Evolutionary conservation across 1,139 yeast genomes (phyloP).

Genomic region (Lodderomyces pseudojiufengensis): DNA sequence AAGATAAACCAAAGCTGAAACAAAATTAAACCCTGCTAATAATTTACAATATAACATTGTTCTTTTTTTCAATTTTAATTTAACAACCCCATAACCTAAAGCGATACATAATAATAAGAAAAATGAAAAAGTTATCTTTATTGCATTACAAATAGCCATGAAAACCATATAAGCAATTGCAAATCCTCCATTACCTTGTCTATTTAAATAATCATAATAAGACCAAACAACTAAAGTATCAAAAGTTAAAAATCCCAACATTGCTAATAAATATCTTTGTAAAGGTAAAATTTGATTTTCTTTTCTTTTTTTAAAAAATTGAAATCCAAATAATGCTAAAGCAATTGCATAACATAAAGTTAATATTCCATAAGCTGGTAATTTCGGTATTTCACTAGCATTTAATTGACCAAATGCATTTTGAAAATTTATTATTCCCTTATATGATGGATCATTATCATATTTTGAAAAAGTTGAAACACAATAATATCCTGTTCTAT

Average conservation of each 20-base stretch:
- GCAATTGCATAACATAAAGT: slow-evolving; percentile 82
- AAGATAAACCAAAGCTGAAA: slow-evolving; percentile 63
- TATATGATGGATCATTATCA: slow-evolving; percentile 41
- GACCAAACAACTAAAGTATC: slow-evolving; percentile 92
- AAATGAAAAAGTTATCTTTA: slow-evolving; percentile 82
- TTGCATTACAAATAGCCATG: slow-evolving; percentile 74
- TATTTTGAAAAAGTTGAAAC: slow-evolving; percentile 60
- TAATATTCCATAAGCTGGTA: slow-evolving; percentile 83
- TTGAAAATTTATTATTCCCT: slow-evolving; percentile 71
- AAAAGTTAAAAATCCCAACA: slow-evolving; percentile 74
- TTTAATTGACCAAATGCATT: slow-evolving; percentile 88
- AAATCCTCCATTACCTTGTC: slow-evolving; percentile 47
- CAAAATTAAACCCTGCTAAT: slow-evolving; percentile 70
- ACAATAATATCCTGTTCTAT: slow-evolving; percentile 87
- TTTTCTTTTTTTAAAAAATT: slow-evolving; percentile 75
- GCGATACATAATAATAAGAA: slow-evolving; percentile 82
- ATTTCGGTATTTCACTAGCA: slow-evolving; percentile 87
- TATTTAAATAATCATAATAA: slow-evolving; percentile 78
- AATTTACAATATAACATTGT: slow-evolving; percentile 79
- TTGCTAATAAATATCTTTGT: slow-evolving; percentile 85
- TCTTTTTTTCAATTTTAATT: slow-evolving; percentile 72
- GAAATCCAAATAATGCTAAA: slow-evolving; percentile 77
- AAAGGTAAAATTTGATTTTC: slow-evolving; percentile 79
- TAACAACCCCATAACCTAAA: slow-evolving; percentile 92
- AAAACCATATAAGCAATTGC: slow-evolving; percentile 72